Evolutionary conservation across 768 basidiomycete species (phyloP).

Genomic region (Saitozyma sp.): DNA sequence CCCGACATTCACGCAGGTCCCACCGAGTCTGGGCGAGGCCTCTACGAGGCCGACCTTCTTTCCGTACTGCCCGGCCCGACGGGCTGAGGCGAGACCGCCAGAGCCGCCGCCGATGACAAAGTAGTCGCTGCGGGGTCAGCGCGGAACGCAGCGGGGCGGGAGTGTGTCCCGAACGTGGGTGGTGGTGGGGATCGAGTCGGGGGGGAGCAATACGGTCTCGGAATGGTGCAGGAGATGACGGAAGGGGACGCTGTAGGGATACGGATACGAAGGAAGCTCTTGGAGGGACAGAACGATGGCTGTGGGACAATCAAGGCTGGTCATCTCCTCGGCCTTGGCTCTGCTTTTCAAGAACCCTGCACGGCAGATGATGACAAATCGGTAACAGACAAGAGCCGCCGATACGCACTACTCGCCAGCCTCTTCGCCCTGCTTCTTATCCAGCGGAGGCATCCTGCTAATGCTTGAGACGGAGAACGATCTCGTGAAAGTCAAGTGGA

Average conservation of each 20-base stretch:
- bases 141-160: slow-evolving; percentile 59
- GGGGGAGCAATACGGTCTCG: neutral
- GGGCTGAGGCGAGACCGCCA: slow-evolving; percentile 83
- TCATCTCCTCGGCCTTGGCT: no score
- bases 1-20: slow-evolving; percentile 97
- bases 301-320: neutral
- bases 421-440: slow-evolving; percentile 36
- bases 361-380: no score
- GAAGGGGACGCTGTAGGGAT: no score
- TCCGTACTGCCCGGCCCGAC: slow-evolving; percentile 87
- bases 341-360: no score
- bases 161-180: neutral
- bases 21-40: slow-evolving; percentile 70
- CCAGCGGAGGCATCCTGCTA: slow-evolving; percentile 47
- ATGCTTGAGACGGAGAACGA: slow-evolving; percentile 2
- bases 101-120: slow-evolving; percentile 91
- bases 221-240: neutral
- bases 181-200: neutral
- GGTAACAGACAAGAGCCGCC: neutral
- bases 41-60: slow-evolving; percentile 92
- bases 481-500: neutral
- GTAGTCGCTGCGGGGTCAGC: slow-evolving; percentile 59
- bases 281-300: neutral
- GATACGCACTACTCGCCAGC: slow-evolving; percentile 43
- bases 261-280: no score